phyloP scores from a whole-genome alignment of 2,329 filamentous ascomycete genomes.

The Penicillium vulpinum region DNA sequence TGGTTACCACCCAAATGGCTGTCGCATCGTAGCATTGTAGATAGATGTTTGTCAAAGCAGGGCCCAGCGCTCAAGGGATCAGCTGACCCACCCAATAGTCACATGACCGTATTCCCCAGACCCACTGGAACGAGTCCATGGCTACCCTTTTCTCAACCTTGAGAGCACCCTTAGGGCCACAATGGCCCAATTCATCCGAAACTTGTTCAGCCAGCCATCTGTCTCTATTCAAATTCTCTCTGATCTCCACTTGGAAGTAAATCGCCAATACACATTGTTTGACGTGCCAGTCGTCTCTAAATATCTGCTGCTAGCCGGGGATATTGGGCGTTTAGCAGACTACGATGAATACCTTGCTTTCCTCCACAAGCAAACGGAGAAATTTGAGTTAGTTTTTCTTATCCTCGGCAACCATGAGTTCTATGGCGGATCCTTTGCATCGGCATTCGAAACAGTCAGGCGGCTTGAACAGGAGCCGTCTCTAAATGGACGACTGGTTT shows the following conservation, averaged over 20 bases:
- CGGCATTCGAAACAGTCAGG: slow-evolving; percentile 25
- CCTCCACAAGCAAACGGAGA: slow-evolving; percentile 21
- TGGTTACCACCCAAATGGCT: too few relatives aligned
- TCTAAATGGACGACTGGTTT: slow-evolving; percentile 27
- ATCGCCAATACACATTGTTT: slow-evolving; percentile 25
- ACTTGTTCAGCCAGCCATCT: neutral
- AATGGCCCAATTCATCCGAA: neutral
- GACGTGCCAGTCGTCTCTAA: slow-evolving; percentile 23
- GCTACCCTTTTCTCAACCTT: too few relatives aligned
- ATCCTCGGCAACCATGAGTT: slow-evolving; percentile 36
- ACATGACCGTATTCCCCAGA: too few relatives aligned
- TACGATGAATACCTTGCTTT: slow-evolving; percentile 29
- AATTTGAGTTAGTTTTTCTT: slow-evolving; percentile 25
- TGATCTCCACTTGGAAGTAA: slow-evolving; percentile 34
- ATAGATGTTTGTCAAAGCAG: too few relatives aligned
- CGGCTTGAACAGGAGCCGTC: slow-evolving; percentile 31
- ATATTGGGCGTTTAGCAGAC: slow-evolving; percentile 28
- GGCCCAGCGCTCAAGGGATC: too few relatives aligned
- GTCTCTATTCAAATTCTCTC: slow-evolving; percentile 31
- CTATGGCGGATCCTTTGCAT: slow-evolving; percentile 23
- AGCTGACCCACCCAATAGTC: too few relatives aligned
- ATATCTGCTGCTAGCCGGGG: slow-evolving; percentile 29
- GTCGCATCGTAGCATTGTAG: too few relatives aligned
- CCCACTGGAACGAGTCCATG: too few relatives aligned
- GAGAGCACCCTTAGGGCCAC: too few relatives aligned